Conservation (phyloP, 2,329 filamentous ascomycete species). For the Xylaria polymorpha region DNA sequence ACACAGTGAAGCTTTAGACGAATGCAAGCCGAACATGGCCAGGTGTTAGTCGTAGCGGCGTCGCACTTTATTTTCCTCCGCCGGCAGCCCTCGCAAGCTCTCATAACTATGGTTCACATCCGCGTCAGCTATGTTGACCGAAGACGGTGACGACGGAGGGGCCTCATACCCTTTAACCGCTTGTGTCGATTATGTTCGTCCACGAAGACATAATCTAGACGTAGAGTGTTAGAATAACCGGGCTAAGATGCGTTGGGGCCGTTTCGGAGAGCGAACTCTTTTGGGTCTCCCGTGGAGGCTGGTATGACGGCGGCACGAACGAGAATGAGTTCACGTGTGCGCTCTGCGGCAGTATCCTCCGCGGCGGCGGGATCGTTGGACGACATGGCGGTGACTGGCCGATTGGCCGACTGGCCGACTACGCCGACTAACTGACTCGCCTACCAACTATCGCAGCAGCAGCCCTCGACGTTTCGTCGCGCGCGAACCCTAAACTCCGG, state of each 20-base stretch:
- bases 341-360: constrained; percentile 74
- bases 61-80: constrained; percentile 98
- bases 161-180: constrained; percentile 82
- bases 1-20: constrained; percentile 93
- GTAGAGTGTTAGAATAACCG: constrained; percentile 37
- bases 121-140: constrained; percentile 39
- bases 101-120: constrained; percentile 75
- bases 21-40: constrained; percentile 95
- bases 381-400: constrained; percentile 53
- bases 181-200: constrained; percentile 99
- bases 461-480: constrained; percentile 37
- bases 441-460: constrained; percentile 21
- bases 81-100: constrained; percentile 94
- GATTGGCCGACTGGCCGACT: constrained; percentile 53
- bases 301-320: constrained; percentile 72
- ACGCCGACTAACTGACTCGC: constrained; percentile 47
- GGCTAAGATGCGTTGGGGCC: constrained; percentile 16
- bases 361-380: constrained; percentile 70
- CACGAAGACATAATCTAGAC: constrained; percentile 94
- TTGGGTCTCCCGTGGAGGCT: constrained; percentile 78
- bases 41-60: constrained; percentile 94
- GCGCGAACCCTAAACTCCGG: constrained; percentile 27
- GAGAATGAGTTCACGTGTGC: constrained; percentile 79
- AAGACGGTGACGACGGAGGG: constrained; percentile 16
- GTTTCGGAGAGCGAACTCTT: constrained; percentile 72